Conservation (phyloP, 148 eudicot species). For the Pouteria glomerata region DNA sequence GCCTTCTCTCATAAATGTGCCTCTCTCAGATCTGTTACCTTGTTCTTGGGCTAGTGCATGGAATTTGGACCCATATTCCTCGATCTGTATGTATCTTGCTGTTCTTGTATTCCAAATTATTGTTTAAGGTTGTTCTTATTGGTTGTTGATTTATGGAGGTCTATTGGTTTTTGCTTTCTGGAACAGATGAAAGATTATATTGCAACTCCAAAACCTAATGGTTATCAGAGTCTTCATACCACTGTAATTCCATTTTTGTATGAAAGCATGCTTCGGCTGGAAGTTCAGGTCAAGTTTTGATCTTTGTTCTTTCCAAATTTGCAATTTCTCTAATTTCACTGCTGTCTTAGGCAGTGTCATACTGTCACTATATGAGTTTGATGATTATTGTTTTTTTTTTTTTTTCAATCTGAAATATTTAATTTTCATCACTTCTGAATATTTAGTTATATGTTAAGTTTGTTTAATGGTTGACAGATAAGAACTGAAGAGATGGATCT, state of each 20-base stretch:
- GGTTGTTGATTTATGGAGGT: not conserved
- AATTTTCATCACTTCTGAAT: too few species aligned
- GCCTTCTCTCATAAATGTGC: constrained; percentile 15
- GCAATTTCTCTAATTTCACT: not conserved
- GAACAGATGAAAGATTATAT: constrained; percentile 92
- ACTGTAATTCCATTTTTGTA: constrained; percentile 96
- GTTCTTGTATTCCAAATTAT: constrained; percentile 5
- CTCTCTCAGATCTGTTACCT: constrained; percentile 81
- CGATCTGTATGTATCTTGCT: constrained; percentile 61
- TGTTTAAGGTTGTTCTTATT: not conserved
- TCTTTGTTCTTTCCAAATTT: not conserved
- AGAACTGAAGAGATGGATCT: constrained; percentile 98
- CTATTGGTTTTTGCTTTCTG: too few species aligned
- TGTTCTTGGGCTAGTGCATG: constrained; percentile 93
- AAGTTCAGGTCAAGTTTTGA: constrained; percentile 71
- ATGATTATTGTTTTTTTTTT: not conserved
- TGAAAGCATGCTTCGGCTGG: constrained; percentile 95
- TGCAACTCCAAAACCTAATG: constrained; percentile 96
- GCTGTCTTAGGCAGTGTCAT: constrained; percentile 2
- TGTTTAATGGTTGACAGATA: constrained; percentile 46
- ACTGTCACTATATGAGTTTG: not conserved
- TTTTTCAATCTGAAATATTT: too few species aligned
- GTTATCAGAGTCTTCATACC: constrained; percentile 97
- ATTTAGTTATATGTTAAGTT: too few species aligned
- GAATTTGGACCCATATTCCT: constrained; percentile 94